phyloP scores from a whole-genome alignment of 176 grass and related monocot genomes.

The Musa schizocarpa region DNA sequence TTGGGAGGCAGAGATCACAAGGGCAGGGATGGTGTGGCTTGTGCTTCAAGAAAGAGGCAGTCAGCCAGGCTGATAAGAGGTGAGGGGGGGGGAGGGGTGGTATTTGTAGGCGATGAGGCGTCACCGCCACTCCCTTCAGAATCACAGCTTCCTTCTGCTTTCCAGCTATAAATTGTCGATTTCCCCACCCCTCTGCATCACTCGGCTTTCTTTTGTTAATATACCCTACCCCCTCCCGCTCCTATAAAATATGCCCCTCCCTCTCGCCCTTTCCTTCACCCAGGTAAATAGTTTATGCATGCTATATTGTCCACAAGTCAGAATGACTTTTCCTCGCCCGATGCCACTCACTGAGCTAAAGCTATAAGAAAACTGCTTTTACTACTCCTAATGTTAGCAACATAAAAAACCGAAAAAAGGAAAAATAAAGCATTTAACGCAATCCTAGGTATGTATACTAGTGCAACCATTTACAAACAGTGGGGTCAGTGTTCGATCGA shows the following conservation, averaged over 20 bases:
- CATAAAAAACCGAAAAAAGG: too few relatives aligned
- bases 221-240: too few relatives aligned
- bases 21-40: not conserved
- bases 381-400: too few relatives aligned
- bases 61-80: conserved; percentile 6
- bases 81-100: conserved; percentile 21
- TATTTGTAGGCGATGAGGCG: conserved; percentile 43
- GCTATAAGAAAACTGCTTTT: too few relatives aligned
- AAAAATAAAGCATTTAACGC: too few relatives aligned
- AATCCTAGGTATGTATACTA: too few relatives aligned
- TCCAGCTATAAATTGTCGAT: not conserved
- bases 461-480: not conserved
- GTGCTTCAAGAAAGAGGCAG: conserved; percentile 14
- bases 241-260: too few relatives aligned
- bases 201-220: not conserved
- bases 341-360: too few relatives aligned
- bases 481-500: not conserved
- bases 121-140: conserved; percentile 28
- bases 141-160: conserved; percentile 23
- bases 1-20: not conserved
- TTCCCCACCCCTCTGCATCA: not conserved
- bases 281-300: too few relatives aligned
- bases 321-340: too few relatives aligned
- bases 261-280: too few relatives aligned
- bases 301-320: too few relatives aligned